phyloP scores from a whole-genome alignment of 2,329 filamentous ascomycete genomes.

The Shiraia sp. region DNA sequence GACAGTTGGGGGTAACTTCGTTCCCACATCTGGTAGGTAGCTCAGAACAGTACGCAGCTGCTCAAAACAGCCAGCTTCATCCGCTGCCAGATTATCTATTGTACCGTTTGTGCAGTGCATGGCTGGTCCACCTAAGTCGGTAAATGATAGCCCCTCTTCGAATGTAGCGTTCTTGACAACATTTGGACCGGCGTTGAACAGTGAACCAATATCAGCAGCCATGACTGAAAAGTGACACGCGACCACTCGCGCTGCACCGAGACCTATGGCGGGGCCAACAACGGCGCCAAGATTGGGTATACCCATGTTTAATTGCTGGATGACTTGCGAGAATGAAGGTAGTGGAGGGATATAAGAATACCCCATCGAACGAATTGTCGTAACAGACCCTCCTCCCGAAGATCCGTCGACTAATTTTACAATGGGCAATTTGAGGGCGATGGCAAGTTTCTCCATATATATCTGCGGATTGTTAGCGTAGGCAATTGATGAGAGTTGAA shows the following conservation, averaged over 20 bases:
- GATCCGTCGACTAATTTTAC: slow-evolving; percentile 68
- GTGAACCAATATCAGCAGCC: slow-evolving; percentile 63
- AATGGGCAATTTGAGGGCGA: slow-evolving; percentile 62
- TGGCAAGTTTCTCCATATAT: slow-evolving; percentile 65
- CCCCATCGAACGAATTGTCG: slow-evolving; percentile 59
- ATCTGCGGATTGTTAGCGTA: slow-evolving; percentile 39
- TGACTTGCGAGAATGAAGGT: slow-evolving; percentile 56
- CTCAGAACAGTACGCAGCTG: slow-evolving; percentile 61
- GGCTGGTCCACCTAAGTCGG: slow-evolving; percentile 62
- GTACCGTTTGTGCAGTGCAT: slow-evolving; percentile 69
- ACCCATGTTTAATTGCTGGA: slow-evolving; percentile 63
- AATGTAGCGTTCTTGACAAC: slow-evolving; percentile 67
- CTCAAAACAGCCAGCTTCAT: slow-evolving; percentile 65
- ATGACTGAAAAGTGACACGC: slow-evolving; percentile 68
- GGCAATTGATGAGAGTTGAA: not conserved
- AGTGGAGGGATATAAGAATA: slow-evolving; percentile 66
- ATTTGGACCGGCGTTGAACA: slow-evolving; percentile 68
- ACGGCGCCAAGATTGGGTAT: slow-evolving; percentile 68
- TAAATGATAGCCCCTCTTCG: slow-evolving; percentile 63
- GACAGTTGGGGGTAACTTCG: slow-evolving; percentile 57
- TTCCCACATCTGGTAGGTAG: slow-evolving; percentile 63
- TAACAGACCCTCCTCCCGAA: slow-evolving; percentile 65
- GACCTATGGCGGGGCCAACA: slow-evolving; percentile 65
- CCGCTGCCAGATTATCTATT: slow-evolving; percentile 65
- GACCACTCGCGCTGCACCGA: slow-evolving; percentile 65